Evolutionary conservation across 306 rosid species (phyloP), one percentile per base, ranked within the genome.

Genomic region (Malus fusca): DNA sequence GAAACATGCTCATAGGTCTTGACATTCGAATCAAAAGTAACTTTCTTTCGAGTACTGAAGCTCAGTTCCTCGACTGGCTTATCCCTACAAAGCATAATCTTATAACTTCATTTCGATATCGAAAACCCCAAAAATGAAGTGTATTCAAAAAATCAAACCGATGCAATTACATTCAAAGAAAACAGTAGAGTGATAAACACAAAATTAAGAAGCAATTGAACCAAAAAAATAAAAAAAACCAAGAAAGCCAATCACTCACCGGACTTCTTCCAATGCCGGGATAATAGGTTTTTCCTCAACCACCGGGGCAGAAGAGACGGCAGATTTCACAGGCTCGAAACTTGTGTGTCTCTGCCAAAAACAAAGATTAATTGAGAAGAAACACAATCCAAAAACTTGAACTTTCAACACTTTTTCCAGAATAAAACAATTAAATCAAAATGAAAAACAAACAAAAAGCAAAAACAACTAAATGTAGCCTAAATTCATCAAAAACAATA

Each of bases 21-120:
- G 31, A 95, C 89, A 78, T 83, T 90, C 26, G 93, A 86, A 84
- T 95, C 96, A 77, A 95, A 90, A 30, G 93, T 87, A 28, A 95
- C 96, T 83, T 90, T 90, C 90, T 88, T 95, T 81, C 77, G 87
- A 42, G 84, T 12, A 76, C 78, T 87, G 3, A 71, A 68, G 82
- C 78, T 88, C 18, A 73, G 23, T 81, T 82, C 87, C 83, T 87
- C 91, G 77, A 83, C 87, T 65, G 71, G 82, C 77, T 82, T 77
- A 26, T 85, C 81, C 87, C 96, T 91, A 65, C 80, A 85, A 22
- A 13, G 14, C 33, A 78, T 81, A 80, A 51, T 53, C 72, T 35
- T 68, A 58, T 48, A 66, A 71, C 69, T 37, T 75, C 5, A 46
- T 10, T 37, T 75, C 3, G 28, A 21, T 35, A 17, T 53, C 48